Conservation (phyloP, 495 filamentous ascomycete genomes). For the Talaromyces ruber region DNA sequence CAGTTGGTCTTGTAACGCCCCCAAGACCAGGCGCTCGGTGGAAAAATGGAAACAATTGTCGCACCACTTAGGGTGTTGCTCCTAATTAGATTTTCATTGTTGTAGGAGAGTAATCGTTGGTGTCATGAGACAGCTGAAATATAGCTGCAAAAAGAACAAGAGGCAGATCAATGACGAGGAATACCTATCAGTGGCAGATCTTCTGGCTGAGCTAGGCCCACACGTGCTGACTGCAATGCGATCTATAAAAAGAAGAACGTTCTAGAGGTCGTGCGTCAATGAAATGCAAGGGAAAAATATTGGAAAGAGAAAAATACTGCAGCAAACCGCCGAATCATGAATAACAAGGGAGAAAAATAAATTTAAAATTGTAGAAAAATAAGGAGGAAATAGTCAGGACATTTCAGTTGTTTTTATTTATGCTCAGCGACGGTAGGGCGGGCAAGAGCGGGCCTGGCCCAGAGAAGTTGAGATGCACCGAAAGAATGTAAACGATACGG, state of each 20-base stretch:
- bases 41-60: not conserved
- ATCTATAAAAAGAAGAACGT: not conserved
- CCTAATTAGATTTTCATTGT: not conserved
- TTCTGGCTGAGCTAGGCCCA: not conserved
- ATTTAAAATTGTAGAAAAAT: not conserved
- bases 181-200: not conserved
- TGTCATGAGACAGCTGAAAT: not conserved
- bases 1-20: not conserved
- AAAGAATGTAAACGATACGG: not conserved
- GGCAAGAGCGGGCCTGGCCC: not conserved
- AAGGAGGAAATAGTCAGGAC: not conserved
- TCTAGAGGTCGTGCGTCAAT: not conserved
- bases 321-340: not conserved
- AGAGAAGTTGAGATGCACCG: not conserved
- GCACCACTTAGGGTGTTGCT: not conserved
- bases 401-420: not conserved
- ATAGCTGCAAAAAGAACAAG: not conserved
- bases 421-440: not conserved
- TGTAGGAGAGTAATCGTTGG: not conserved
- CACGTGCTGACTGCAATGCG: not conserved
- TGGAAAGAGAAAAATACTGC: not conserved
- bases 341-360: not conserved
- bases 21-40: not conserved
- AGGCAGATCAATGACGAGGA: not conserved
- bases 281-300: not conserved